Evolutionary conservation across 2,329 filamentous ascomycete species (phyloP).

Genomic region (Penicillium oxalicum): DNA sequence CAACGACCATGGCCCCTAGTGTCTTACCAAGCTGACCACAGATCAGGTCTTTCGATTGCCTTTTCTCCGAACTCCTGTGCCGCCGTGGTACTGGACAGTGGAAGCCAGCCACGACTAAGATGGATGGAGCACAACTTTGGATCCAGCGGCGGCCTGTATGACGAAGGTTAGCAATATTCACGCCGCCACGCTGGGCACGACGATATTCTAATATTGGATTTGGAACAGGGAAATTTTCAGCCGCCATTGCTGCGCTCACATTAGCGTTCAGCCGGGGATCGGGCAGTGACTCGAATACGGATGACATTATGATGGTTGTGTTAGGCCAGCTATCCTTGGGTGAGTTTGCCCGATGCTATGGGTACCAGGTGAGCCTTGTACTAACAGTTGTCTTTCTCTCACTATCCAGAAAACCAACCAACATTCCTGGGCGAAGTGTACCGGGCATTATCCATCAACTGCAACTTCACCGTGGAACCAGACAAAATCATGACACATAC

Average conservation of each 20-base stretch:
- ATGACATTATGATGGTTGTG: constrained; percentile 64
- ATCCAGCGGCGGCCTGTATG: constrained; percentile 29
- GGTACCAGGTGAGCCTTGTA: no score
- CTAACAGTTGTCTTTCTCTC: constrained; percentile 17
- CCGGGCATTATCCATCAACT: constrained; percentile 62
- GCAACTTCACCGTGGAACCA: constrained; percentile 78
- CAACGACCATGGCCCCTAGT: neutral
- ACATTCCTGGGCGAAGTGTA: constrained; percentile 63
- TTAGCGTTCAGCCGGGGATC: constrained; percentile 47
- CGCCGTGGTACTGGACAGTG: constrained; percentile 33
- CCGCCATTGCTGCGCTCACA: constrained; percentile 58
- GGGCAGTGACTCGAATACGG: constrained; percentile 49
- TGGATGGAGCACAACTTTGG: constrained; percentile 39
- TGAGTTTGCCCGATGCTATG: constrained; percentile 12
- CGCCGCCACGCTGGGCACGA: neutral
- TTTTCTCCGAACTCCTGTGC: constrained; percentile 43
- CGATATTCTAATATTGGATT: neutral
- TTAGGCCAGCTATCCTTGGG: constrained; percentile 46
- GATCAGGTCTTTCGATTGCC: constrained; percentile 32
- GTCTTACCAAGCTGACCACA: neutral
- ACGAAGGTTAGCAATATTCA: constrained; percentile 29
- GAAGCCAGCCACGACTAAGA: constrained; percentile 35
- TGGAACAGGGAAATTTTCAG: constrained; percentile 37
- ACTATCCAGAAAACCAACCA: constrained; percentile 49
- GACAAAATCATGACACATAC: constrained; percentile 68